Percentiles rank a stretch among this genome's conserved stretches.
Conservation (phyloP, 2,329 filamentous ascomycete species). For the Diaporthe ilicicola region DNA sequence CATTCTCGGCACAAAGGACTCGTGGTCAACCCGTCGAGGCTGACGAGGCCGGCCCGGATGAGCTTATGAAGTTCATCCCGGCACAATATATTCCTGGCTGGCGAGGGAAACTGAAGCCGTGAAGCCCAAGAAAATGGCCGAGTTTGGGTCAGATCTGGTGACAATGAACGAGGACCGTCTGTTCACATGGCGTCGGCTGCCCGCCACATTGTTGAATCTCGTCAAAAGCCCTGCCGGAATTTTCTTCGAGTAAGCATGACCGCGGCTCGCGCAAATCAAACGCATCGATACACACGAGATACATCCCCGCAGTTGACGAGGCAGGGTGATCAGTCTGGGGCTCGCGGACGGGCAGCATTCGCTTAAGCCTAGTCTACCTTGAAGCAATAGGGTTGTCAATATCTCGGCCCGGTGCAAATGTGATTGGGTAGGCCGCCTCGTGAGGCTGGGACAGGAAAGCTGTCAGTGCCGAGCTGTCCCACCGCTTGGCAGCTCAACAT, state of each 20-base stretch:
- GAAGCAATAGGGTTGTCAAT: neutral
- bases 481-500: constrained; percentile 11
- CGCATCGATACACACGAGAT: neutral
- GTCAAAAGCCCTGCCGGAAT: neutral
- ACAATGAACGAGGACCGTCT: neutral
- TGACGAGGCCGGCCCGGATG: neutral
- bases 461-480: constrained; percentile 13
- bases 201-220: neutral
- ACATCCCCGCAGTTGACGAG: neutral
- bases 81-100: neutral
- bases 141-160: neutral
- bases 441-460: constrained; percentile 14
- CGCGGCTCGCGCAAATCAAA: too few relatives aligned
- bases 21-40: neutral
- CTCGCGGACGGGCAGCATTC: neutral
- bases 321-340: neutral
- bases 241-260: neutral
- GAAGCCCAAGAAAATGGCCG: neutral
- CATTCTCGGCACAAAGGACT: neutral
- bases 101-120: neutral
- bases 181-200: neutral
- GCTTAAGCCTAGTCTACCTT: neutral
- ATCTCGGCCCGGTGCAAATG: constrained; percentile 12
- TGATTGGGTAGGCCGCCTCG: neutral
- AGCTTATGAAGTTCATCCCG: too few relatives aligned